Base-by-base conservation (phyloP, 352 stramenopile species). In the Phytophthora quininea region DNA sequence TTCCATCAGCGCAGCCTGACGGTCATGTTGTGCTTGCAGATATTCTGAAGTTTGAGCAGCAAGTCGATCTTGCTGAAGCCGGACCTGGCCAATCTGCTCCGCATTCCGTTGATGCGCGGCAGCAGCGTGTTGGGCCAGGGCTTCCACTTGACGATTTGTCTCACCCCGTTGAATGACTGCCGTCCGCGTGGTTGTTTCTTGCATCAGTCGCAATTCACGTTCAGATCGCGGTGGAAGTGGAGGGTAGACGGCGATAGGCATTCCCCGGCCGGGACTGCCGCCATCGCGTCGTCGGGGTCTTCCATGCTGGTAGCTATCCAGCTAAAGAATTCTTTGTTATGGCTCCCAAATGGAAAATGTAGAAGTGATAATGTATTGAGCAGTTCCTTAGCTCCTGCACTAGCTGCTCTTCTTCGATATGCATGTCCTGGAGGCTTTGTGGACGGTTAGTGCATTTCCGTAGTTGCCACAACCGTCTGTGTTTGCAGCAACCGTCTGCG, bases 271-370 rank as follows among this genome's bases (percentile, higher is more conserved):
- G 37, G 12, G 37, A 43, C 37, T 7, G 37, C 8, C 12, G 12
- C 12, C 37, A 43, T 43, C 12, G 37, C 37, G 7, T 43, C 37
- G 37, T 43, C 37, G 12, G 37, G 37, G 7, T 43, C 37, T 43
- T 43, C 37, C 37, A 43, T 43, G 37, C 37, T 43, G 37, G 19
- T 24, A 24, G 19, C 19, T 24, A 24, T 24, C 19, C 19, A 43
- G 37, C 37, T 43, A 43, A 43, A 43, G 37, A 43, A 43, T 43
- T 43, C 37, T 43, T 43, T 43, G 37, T 43, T 43, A 12, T 43
- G 8, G 37, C 37, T 43, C 12, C 37, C 37, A 43, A 43, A 43
- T 43, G 37, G 12, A 43, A 43, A 43, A 43, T 24, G 19, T 43
- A 43, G 37, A 43, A 43, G 37, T 43, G 37, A 43, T 24, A 12